Evolutionary conservation across 192 early-diverging fungal genomes (phyloP), one percentile per base, ranked within the genome.

Genomic region (Chytriomyces confervae): DNA sequence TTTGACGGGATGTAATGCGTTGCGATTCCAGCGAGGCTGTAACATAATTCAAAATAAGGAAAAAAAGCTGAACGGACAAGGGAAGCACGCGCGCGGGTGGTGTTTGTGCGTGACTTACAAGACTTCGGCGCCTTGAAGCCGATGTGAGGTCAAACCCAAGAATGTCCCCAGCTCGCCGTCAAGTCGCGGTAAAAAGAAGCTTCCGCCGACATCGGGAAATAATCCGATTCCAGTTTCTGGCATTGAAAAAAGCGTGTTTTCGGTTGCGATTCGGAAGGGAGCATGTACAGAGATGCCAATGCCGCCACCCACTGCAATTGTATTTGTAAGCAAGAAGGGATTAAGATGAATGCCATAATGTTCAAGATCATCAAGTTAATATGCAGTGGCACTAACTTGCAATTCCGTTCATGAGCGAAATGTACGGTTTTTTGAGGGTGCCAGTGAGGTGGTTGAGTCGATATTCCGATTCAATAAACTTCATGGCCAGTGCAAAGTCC

Each of bases 191-290:
- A 99, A 82, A 82, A 98, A 99, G 87, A 97, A 98, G 13, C 92
- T 91, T 6, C 94, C 95, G 27, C 97, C 97, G 0, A 98, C 97
- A 79, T 98, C 98, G 11, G 98, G 98, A 79, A 98, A 96, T 50
- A 98, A 88, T 13, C 98, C 98, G 74, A 99, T 99, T 68, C 87
- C 89, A 5, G 95, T 95, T 51, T 99, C 98, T 6, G 98, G 97
- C 96, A 99, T 99, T 51, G 97, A 93, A 83, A 98, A 97, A 69
- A 97, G 75, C 2, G 98, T 95, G 20, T 93, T 91, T 84, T 99
- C 97, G 46, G 95, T 98, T 6, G 96, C 98, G 62, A 99, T 93
- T 43, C 98, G 87, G 89, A 99, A 98, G 24, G 96, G 92, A 6
- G 92, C 95, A 81, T 98, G 97, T 27, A 98, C 92, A 43, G 95